phyloP scores from a whole-genome alignment of 2,329 filamentous ascomycete genomes.

The Paracorniculantispora psalliotae region DNA sequence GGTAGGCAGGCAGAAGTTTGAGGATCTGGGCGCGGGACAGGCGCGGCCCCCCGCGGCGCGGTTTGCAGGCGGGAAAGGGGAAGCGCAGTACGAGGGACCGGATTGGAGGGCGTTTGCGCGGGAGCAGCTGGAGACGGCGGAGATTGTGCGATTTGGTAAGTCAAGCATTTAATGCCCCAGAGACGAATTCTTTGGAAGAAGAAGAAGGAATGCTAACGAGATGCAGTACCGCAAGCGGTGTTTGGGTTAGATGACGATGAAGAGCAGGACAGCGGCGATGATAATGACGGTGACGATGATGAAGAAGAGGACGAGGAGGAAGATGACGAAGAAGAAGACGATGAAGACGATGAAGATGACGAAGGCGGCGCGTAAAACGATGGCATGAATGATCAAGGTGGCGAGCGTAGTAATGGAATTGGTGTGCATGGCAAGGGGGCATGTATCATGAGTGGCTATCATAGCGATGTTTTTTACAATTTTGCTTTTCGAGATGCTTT shows the following conservation, averaged over 20 bases:
- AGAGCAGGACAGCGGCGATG: neutral
- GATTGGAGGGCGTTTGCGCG: conserved; percentile 33
- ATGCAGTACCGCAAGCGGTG: neutral
- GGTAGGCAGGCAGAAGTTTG: conserved; percentile 24
- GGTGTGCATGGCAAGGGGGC: too few relatives aligned
- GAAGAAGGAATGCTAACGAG: neutral
- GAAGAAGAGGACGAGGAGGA: neutral
- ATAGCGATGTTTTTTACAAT: too few relatives aligned
- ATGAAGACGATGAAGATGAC: neutral
- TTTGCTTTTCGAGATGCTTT: too few relatives aligned
- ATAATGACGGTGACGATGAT: too few relatives aligned
- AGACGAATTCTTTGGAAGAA: too few relatives aligned
- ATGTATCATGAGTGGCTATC: too few relatives aligned
- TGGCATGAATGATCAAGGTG: conserved; percentile 9
- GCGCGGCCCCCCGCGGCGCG: neutral
- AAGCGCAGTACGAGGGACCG: conserved; percentile 27
- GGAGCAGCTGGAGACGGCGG: conserved; percentile 17
- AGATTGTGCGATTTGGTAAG: conserved; percentile 5
- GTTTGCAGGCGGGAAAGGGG: neutral
- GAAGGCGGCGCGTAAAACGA: neutral
- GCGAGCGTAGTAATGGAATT: too few relatives aligned
- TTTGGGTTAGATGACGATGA: neutral
- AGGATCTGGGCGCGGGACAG: conserved; percentile 12
- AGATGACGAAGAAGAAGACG: neutral
- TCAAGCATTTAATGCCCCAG: too few relatives aligned